Evolutionary conservation across 2,329 filamentous ascomycete species (phyloP).

Genomic region (Talaromyces piceae): DNA sequence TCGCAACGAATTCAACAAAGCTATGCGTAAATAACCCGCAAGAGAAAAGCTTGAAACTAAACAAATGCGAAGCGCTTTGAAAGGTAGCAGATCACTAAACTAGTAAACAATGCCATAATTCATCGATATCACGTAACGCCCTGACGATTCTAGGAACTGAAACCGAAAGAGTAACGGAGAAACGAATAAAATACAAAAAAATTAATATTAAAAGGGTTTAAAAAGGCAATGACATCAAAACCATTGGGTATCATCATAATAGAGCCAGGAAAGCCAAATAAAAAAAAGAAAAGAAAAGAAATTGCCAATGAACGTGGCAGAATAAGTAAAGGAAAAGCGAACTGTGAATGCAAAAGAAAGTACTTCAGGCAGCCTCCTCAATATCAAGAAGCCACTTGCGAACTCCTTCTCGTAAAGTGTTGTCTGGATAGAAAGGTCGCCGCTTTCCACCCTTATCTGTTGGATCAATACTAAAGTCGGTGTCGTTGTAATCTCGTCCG

Average conservation of each 20-base stretch:
- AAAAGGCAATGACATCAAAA: background rate
- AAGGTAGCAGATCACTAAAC: background rate
- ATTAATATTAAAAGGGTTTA: background rate
- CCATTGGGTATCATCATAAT: background rate
- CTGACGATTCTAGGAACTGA: background rate
- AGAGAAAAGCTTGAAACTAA: background rate
- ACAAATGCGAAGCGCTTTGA: background rate
- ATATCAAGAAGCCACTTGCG: constrained; percentile 48
- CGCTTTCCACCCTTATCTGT: constrained; percentile 28
- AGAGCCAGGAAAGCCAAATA: background rate
- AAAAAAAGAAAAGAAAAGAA: background rate
- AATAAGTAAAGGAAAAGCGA: background rate
- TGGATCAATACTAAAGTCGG: constrained; percentile 19
- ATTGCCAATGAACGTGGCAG: constrained; percentile 1
- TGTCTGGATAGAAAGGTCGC: constrained; percentile 34
- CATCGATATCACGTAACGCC: background rate
- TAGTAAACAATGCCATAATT: background rate
- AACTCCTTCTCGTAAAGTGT: constrained; percentile 50
- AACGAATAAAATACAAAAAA: background rate
- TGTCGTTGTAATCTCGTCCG: constrained; percentile 32
- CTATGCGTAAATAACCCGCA: background rate
- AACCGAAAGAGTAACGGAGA: background rate
- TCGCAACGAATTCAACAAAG: background rate
- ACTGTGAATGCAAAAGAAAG: background rate
- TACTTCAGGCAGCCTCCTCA: constrained; percentile 28